Percentiles rank a stretch among this genome's conserved stretches.
Conservation (phyloP, 108 stramenopile genomes). For the Fistulifera pelliculosa region DNA sequence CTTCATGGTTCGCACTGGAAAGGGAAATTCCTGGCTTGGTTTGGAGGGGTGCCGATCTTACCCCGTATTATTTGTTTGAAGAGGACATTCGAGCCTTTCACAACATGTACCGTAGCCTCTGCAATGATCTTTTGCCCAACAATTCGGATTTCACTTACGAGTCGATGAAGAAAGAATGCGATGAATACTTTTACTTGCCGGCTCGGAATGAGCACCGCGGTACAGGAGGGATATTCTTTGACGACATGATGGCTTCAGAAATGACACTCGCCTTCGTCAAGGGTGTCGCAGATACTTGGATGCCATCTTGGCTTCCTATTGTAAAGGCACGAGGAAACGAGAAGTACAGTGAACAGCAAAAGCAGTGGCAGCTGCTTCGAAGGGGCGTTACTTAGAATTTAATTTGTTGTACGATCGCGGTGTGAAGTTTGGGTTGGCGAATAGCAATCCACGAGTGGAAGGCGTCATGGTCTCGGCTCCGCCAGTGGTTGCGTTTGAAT, state of each 20-base stretch:
- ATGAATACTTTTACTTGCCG: conserved; percentile 92
- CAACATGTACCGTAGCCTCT: conserved; percentile 40
- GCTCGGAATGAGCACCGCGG: conserved; percentile 88
- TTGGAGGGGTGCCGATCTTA: conserved; percentile 71
- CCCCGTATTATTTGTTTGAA: conserved; percentile 87
- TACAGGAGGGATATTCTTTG: conserved; percentile 93
- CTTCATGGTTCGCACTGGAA: conserved; percentile 40
- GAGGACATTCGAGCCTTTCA: conserved; percentile 80
- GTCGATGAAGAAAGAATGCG: conserved; percentile 68
- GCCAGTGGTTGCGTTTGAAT: conserved; percentile 77
- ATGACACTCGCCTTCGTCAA: conserved; percentile 45
- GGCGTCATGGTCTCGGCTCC: conserved; percentile 88
- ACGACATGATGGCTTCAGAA: conserved; percentile 59
- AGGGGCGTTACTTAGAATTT: conserved; percentile 77
- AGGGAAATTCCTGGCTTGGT: conserved; percentile 15
- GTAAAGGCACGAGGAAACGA: conserved; percentile 37
- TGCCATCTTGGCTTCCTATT: conserved; percentile 88
- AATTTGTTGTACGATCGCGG: conserved; percentile 88
- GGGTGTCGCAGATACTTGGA: conserved; percentile 75
- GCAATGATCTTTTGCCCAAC: conserved; percentile 35
- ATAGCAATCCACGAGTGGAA: conserved; percentile 77
- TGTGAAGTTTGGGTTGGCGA: conserved; percentile 81
- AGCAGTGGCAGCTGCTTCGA: conserved; percentile 81
- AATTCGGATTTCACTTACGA: conserved; percentile 41
- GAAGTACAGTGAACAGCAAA: conserved; percentile 57